Evolutionary conservation across 768 basidiomycete genomes (phyloP).

Genomic region (Tylopilus rubrobrunneus): DNA sequence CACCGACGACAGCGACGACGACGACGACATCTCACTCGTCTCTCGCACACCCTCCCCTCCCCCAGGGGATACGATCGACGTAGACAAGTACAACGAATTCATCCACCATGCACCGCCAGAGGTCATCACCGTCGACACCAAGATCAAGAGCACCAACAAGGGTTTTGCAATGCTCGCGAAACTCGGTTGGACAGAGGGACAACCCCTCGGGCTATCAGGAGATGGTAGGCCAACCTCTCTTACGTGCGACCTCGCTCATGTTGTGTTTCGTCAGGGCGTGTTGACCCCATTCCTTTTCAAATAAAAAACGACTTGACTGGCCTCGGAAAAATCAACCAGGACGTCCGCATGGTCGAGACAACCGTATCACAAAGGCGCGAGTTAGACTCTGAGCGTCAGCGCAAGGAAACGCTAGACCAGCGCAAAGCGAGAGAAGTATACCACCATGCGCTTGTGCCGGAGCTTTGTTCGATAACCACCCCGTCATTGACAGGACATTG

Average conservation of each 20-base stretch:
- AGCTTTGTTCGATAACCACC: constrained; percentile 6
- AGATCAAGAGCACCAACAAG: constrained; percentile 72
- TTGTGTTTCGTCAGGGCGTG: constrained; percentile 49
- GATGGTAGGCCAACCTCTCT: constrained; percentile 49
- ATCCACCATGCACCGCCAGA: constrained; percentile 50
- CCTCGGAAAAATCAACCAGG: constrained; percentile 74
- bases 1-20: constrained; percentile 37
- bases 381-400: constrained; percentile 78
- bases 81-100: constrained; percentile 68
- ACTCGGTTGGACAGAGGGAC: constrained; percentile 80
- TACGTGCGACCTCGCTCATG: not conserved
- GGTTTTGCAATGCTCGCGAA: constrained; percentile 78
- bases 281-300: constrained; percentile 80
- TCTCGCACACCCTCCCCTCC: constrained; percentile 77
- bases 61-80: constrained; percentile 47
- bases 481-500: constrained; percentile 44
- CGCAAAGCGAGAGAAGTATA: constrained; percentile 66
- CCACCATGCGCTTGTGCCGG: not conserved
- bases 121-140: constrained; percentile 77
- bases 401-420: constrained; percentile 76
- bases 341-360: constrained; percentile 79
- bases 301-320: constrained; percentile 76
- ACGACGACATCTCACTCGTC: constrained; percentile 69
- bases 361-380: constrained; percentile 79
- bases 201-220: constrained; percentile 68